These are phyloP conservation scores for Rubia balearica DNA, from an alignment of 305 asterid genomes.

Conservation along the genomic window DNA sequence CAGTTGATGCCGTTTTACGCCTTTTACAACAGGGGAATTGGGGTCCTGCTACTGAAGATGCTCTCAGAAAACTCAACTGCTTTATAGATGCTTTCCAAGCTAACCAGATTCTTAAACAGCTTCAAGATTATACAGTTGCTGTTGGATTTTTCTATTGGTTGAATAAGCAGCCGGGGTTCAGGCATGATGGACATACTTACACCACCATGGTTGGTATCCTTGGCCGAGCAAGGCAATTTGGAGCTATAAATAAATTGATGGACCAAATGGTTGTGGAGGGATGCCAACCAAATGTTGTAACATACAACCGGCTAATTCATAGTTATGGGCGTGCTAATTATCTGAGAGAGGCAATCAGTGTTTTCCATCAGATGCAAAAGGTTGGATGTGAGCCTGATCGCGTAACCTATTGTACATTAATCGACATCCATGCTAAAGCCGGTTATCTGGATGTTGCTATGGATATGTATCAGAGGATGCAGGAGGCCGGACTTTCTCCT, in stretches of 20 bases:
- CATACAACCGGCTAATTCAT: constrained; percentile 88
- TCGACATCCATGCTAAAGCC: constrained; percentile 91
- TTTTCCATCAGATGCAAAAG: constrained; percentile 68
- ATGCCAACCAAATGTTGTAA: constrained; percentile 77
- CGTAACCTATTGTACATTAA: constrained; percentile 88
- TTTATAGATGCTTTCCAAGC: constrained; percentile 71
- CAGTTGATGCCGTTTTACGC: constrained; percentile 48
- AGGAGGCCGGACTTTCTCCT: constrained; percentile 85
- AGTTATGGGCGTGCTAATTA: constrained; percentile 90
- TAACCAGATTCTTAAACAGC: constrained; percentile 83
- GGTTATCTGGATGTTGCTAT: constrained; percentile 89
- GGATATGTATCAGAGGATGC: constrained; percentile 84
- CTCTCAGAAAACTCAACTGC: constrained; percentile 59
- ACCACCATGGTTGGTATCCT: constrained; percentile 97
- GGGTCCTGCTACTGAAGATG: constrained; percentile 64
- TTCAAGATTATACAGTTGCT: constrained; percentile 66
- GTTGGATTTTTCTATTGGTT: constrained; percentile 86
- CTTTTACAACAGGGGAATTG: constrained; percentile 60
- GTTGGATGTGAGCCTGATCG: constrained; percentile 85
- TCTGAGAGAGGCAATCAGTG: constrained; percentile 61
- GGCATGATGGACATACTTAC: constrained; percentile 88
- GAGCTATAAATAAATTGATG: constrained; percentile 59
- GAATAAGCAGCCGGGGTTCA: constrained; percentile 67
- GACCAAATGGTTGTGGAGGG: constrained; percentile 78
- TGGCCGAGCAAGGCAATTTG: constrained; percentile 84